These are phyloP conservation scores for Hypoxylon sp. DNA, from an alignment of 2,329 filamentous ascomycete species.

Conservation along the genomic window DNA sequence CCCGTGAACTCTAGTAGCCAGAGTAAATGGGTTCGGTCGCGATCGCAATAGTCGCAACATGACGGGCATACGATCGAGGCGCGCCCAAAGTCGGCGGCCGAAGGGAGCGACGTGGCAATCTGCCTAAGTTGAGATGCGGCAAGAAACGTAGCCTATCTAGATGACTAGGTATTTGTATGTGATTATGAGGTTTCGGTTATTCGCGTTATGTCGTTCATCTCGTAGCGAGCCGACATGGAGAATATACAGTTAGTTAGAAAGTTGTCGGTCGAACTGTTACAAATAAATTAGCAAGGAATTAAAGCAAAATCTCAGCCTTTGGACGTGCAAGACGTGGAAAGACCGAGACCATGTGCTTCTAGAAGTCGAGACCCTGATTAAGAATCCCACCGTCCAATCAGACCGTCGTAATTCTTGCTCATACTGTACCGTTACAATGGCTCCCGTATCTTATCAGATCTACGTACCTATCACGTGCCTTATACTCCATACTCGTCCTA, in stretches of 20 bases:
- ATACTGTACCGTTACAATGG: slow-evolving; percentile 9
- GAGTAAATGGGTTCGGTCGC: slow-evolving; percentile 43
- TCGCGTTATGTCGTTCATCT: slow-evolving; percentile 11
- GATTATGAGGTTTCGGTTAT: slow-evolving; percentile 13
- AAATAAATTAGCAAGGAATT: slow-evolving; percentile 21
- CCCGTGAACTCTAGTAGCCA: slow-evolving; percentile 39
- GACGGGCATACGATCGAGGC: slow-evolving; percentile 41
- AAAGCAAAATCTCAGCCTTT: slow-evolving; percentile 36
- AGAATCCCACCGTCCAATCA: slow-evolving; percentile 17
- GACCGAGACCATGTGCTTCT: slow-evolving; percentile 27
- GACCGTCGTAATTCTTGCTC: background rate
- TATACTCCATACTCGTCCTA: background rate
- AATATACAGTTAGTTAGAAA: background rate
- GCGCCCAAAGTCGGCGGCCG: slow-evolving; percentile 50
- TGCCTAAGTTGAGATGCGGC: slow-evolving; percentile 1
- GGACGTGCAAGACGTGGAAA: slow-evolving; percentile 2
- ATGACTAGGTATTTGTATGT: background rate
- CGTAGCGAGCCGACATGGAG: slow-evolving; percentile 13
- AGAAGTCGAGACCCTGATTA: slow-evolving; percentile 35
- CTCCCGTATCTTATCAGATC: slow-evolving; percentile 24
- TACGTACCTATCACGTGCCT: slow-evolving; percentile 28
- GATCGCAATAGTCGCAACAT: slow-evolving; percentile 53
- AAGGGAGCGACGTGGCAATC: slow-evolving; percentile 16
- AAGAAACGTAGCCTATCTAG: background rate
- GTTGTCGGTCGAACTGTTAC: background rate